Evolutionary conservation across 306 rosid species (phyloP), one percentile per base, ranked within the genome.

Genomic region (Acacia crassicarpa): DNA sequence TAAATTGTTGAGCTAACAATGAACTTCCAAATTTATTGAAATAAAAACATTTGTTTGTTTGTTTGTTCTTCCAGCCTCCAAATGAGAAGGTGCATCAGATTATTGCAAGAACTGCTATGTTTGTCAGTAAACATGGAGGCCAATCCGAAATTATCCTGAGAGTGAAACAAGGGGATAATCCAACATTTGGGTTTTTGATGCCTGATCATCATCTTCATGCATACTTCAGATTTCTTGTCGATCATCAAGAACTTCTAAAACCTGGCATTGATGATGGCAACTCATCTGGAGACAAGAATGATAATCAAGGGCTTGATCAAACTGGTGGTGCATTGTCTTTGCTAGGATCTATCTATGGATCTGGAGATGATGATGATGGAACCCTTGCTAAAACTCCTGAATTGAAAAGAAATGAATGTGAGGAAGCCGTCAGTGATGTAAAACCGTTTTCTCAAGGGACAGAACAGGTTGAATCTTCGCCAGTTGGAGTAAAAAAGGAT

Each of bases 141-240:
- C 98, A 94, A 77, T 89, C 98, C 19, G 98, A 94, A 85, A 92
- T 94, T 77, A 84, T 94, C 83, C 84, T 94, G 89, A 89, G 98
- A 87, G 98, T 94, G 83, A 94, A 92, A 83, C 98, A 92, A 59
- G 98, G 98, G 81, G 95, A 92, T 86, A 94, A 92, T 85, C 97
- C 98, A 65, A 83, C 86, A 56, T 92, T 94, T 87, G 98, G 98
- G 77, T 94, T 94, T 85, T 89, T 94, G 91, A 92, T 94, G 94
- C 98, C 95, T 22, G 87, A 89, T 84, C 97, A 94, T 85, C 86
- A 72, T 81, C 94, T 90, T 76, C 95, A 94, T 89, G 83, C 88
- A 2, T 94, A 94, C 89, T 94, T 92, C 74, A 92, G 92, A 84
- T 92, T 81, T 87, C 95, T 94, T 72, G 88, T 92, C 49, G 90